Percentiles rank a stretch among this genome's conserved stretches.
These are phyloP conservation scores for Verticillium klebahnii DNA, from an alignment of 2,329 filamentous ascomycete species.

Conservation along the genomic window DNA sequence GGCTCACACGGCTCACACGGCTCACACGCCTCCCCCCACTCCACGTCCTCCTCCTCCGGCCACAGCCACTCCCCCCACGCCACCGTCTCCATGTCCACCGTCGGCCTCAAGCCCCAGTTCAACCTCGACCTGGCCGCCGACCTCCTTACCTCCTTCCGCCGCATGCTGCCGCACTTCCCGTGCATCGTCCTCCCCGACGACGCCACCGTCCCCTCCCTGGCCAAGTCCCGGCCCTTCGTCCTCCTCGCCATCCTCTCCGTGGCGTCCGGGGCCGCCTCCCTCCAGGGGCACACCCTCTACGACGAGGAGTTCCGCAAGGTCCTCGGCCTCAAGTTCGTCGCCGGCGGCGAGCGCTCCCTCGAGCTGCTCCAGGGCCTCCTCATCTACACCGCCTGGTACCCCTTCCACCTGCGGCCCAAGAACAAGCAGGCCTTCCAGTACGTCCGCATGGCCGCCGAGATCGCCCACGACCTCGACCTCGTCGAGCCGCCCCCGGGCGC, in stretches of 20 bases:
- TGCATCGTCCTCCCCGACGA: conserved; percentile 36
- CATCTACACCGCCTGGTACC: conserved; percentile 55
- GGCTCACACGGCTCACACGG: not conserved
- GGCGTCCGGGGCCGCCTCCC: conserved; percentile 40
- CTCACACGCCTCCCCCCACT: conserved; percentile 3
- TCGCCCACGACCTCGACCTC: conserved; percentile 44
- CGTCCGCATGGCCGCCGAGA: conserved; percentile 45
- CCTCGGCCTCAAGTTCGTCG: conserved; percentile 51
- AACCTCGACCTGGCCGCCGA: conserved; percentile 48
- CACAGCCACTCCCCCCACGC: conserved; percentile 20
- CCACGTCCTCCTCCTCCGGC: conserved; percentile 15
- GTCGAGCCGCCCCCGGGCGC: conserved; percentile 31
- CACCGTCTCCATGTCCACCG: conserved; percentile 28
- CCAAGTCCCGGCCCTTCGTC: conserved; percentile 45
- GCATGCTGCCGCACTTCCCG: conserved; percentile 39
- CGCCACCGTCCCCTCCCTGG: conserved; percentile 37
- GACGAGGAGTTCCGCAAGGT: conserved; percentile 55
- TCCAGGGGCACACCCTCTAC: conserved; percentile 48
- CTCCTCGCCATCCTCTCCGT: conserved; percentile 49
- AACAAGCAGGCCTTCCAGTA: conserved; percentile 47
- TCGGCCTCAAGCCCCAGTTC: conserved; percentile 47
- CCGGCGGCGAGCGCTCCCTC: conserved; percentile 51
- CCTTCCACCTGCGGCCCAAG: conserved; percentile 48
- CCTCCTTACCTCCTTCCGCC: conserved; percentile 37
- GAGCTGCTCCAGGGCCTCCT: conserved; percentile 54